These are phyloP conservation scores for Zygosaccharomyces lentus DNA, from an alignment of 805 yeast species.

Conservation along the genomic window DNA sequence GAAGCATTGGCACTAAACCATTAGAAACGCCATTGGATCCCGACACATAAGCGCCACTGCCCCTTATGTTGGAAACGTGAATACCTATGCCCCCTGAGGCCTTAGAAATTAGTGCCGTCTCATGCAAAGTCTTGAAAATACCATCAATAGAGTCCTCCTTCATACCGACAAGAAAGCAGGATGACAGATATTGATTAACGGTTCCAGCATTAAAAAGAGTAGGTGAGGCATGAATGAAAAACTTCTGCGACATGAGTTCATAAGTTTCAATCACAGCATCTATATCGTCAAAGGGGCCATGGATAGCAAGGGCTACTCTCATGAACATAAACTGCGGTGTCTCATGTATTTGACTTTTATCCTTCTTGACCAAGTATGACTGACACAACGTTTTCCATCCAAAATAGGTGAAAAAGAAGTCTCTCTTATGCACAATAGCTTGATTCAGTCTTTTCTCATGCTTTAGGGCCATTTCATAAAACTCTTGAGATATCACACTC, in stretches of 20 bases:
- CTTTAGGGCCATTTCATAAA: slow-evolving; percentile 56
- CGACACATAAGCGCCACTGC: slow-evolving; percentile 81
- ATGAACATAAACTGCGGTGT: slow-evolving; percentile 85
- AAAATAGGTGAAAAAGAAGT: slow-evolving; percentile 70
- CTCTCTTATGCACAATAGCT: slow-evolving; percentile 69
- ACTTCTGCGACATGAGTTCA: slow-evolving; percentile 74
- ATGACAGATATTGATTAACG: slow-evolving; percentile 76
- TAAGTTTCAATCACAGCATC: slow-evolving; percentile 71
- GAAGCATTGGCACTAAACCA: slow-evolving; percentile 93
- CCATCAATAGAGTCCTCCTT: slow-evolving; percentile 95
- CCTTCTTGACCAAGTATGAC: slow-evolving; percentile 64
- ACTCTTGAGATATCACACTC: slow-evolving; percentile 61
- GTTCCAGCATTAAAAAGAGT: slow-evolving; percentile 94
- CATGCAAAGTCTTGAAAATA: slow-evolving; percentile 82
- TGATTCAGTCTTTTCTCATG: slow-evolving; percentile 61
- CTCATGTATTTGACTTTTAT: slow-evolving; percentile 48
- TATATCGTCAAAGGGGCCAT: slow-evolving; percentile 55
- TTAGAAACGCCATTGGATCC: slow-evolving; percentile 91
- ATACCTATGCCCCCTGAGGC: slow-evolving; percentile 95
- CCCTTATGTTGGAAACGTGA: slow-evolving; percentile 81
- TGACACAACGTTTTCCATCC: slow-evolving; percentile 86
- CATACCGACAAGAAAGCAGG: slow-evolving; percentile 89
- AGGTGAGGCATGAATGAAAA: slow-evolving; percentile 93
- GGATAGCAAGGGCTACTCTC: slow-evolving; percentile 90
- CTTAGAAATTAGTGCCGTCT: slow-evolving; percentile 86